These are phyloP conservation scores for Candida sojae DNA, from an alignment of 1,139 yeast species.

Conservation along the genomic window DNA sequence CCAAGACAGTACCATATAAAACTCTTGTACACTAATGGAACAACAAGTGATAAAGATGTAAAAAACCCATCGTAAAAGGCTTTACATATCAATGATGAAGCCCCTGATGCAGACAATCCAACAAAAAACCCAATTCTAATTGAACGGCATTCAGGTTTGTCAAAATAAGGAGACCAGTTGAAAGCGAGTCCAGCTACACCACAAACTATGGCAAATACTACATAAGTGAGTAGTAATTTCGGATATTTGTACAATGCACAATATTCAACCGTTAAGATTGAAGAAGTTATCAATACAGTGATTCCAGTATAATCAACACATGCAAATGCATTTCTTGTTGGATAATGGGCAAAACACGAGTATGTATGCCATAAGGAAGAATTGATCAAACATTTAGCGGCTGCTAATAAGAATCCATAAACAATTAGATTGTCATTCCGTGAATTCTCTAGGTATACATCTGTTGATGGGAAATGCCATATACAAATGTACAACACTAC, in stretches of 20 bases:
- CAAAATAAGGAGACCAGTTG: constrained; percentile 91
- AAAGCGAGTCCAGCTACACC: constrained; percentile 74
- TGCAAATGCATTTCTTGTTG: constrained; percentile 72
- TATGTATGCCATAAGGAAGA: constrained; percentile 94
- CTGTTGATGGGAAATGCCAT: constrained; percentile 62
- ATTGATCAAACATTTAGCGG: constrained; percentile 73
- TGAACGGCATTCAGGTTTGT: constrained; percentile 79
- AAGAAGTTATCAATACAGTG: constrained; percentile 86
- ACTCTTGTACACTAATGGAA: constrained; percentile 64
- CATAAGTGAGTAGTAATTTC: constrained; percentile 46
- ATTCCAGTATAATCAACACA: constrained; percentile 97
- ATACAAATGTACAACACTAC: constrained; percentile 57
- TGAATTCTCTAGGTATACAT: constrained; percentile 40
- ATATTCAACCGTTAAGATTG: constrained; percentile 84
- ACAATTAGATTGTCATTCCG: constrained; percentile 54
- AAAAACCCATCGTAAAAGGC: constrained; percentile 57
- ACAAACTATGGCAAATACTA: constrained; percentile 61
- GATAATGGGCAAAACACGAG: constrained; percentile 69
- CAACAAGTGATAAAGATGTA: constrained; percentile 52
- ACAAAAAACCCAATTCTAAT: constrained; percentile 83
- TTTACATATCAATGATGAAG: constrained; percentile 61
- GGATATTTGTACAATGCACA: constrained; percentile 71
- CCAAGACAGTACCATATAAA: constrained; percentile 78
- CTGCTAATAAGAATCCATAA: constrained; percentile 67
- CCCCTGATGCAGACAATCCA: constrained; percentile 76